Percentiles rank a stretch among this genome's conserved stretches.
Evolutionary conservation across 2,329 filamentous ascomycete genomes (phyloP).

Genomic region (Cytospora mali): DNA sequence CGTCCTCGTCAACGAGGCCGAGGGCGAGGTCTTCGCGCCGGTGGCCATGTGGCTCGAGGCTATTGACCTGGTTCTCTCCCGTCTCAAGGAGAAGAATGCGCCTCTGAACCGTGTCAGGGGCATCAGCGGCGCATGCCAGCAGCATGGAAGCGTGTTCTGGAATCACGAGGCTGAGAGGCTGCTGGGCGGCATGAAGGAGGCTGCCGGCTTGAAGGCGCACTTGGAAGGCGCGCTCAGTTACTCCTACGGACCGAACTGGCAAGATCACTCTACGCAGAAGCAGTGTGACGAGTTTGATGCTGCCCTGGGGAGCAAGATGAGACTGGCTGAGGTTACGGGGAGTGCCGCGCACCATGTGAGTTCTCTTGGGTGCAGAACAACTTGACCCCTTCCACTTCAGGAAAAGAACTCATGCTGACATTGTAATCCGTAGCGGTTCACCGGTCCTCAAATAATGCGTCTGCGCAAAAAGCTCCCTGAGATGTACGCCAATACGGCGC

Average conservation of each 20-base stretch:
- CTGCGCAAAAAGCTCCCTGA: constrained; percentile 80
- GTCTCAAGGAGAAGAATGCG: constrained; percentile 69
- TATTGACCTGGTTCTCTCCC: constrained; percentile 78
- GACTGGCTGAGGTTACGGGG: constrained; percentile 78
- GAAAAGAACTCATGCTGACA: not conserved
- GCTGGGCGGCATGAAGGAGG: constrained; percentile 55
- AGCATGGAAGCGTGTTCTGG: constrained; percentile 98
- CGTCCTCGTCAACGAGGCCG: constrained; percentile 77
- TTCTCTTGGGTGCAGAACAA: constrained; percentile 23
- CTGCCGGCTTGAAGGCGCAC: constrained; percentile 70
- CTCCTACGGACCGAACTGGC: constrained; percentile 93
- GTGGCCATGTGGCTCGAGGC: constrained; percentile 95
- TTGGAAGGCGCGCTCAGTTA: constrained; percentile 75
- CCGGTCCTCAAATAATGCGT: constrained; percentile 92
- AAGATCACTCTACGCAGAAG: constrained; percentile 90
- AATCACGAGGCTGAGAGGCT: constrained; percentile 66
- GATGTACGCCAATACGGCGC: constrained; percentile 76
- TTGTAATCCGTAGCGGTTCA: constrained; percentile 70
- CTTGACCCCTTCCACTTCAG: not conserved
- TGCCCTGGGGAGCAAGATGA: constrained; percentile 65
- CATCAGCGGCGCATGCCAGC: constrained; percentile 90
- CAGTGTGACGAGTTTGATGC: constrained; percentile 90
- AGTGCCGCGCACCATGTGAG: constrained; percentile 92
- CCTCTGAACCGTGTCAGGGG: constrained; percentile 77
- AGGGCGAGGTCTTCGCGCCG: constrained; percentile 89